Evolutionary conservation across 495 filamentous ascomycete genomes (phyloP).

Genomic region (Bathelium albidoporum): DNA sequence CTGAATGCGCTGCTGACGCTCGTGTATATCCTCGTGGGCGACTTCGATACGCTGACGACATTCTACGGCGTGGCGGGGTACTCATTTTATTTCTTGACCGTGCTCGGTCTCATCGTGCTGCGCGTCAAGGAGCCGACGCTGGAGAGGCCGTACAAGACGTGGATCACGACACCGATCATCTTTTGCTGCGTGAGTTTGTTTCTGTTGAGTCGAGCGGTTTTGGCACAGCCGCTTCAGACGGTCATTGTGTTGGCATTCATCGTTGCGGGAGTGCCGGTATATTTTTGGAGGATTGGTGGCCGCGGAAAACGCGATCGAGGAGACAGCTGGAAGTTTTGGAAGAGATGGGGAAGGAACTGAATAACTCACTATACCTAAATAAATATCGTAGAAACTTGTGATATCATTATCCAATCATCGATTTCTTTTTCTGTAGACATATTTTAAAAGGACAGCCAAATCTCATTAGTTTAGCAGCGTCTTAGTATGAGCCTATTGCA

Average conservation of each 20-base stretch:
- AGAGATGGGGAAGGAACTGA: slow-evolving; percentile 28
- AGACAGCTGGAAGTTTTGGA: slow-evolving; percentile 50
- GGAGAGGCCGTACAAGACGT: slow-evolving; percentile 83
- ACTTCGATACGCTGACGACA: slow-evolving; percentile 82
- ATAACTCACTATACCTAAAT: no score
- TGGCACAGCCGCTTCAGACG: slow-evolving; percentile 83
- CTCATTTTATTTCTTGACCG: slow-evolving; percentile 92
- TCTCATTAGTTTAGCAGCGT: no score
- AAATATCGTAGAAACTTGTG: not conserved
- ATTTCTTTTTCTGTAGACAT: no score
- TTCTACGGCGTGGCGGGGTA: slow-evolving; percentile 98
- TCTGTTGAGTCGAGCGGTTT: slow-evolving; percentile 73
- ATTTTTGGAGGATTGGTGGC: slow-evolving; percentile 70
- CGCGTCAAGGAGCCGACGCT: slow-evolving; percentile 79
- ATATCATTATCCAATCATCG: slow-evolving; percentile 8
- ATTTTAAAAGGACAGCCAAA: no score
- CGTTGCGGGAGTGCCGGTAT: slow-evolving; percentile 71
- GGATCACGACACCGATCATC: slow-evolving; percentile 93
- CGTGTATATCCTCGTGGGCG: slow-evolving; percentile 71
- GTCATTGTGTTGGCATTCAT: slow-evolving; percentile 77
- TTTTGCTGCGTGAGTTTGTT: slow-evolving; percentile 98
- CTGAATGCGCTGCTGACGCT: slow-evolving; percentile 66
- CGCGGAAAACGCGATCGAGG: slow-evolving; percentile 34
- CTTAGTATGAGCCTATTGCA: no score
- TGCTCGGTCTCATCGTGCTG: slow-evolving; percentile 84